Evolutionary conservation across 2,329 filamentous ascomycete species (phyloP), one percentile per base, ranked within the genome.

Genomic region (Akanthomyces lecanii): DNA sequence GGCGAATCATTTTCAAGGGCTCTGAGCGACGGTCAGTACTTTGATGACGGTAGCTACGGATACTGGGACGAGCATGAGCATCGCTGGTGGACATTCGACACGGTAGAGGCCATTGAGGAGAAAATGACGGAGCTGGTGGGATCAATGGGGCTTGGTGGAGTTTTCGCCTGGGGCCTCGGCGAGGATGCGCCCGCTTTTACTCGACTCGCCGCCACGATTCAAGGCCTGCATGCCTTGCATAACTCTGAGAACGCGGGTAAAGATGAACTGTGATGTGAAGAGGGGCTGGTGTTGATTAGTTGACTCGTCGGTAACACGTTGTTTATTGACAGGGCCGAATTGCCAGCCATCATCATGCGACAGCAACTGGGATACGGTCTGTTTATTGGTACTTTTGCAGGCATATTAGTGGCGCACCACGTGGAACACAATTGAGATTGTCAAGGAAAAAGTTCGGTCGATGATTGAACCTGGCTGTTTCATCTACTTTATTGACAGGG

Each of bases 51-150:
- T 23, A 89, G 88, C 0, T 82, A 86, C 71, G 91, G 88, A 71
- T 91, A 85, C 74, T 89, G 84, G 79, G 89, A 92, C 69, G 64
- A 71, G 0, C 66, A 75, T 5, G 78, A 84, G 66, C 75, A 81
- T 61, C 71, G 88, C 36, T 92, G 89, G 82, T 92, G 89, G 89
- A 87, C 87, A 0, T 92, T 87, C 78, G 90, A 92, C 65, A 89
- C 86, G 0, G 78, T 82, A 0, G 78, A 79, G 8, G 79, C 85
- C 14, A 86, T 92, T 57, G 67, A 72, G 14, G 76, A 77, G 63
- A 92, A 92, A 75, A 85, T 91, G 63, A 74, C 79, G 4, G 72
- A 81, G 5, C 80, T 92, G 42, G 79, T 90, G 3, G 75, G 78
- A 36, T 77, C 77, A 38, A 80, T 82, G 70, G 73, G 76, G 1